Evolutionary conservation across 2,329 filamentous ascomycete genomes (phyloP).

Genomic region (Colletotrichum sp.): DNA sequence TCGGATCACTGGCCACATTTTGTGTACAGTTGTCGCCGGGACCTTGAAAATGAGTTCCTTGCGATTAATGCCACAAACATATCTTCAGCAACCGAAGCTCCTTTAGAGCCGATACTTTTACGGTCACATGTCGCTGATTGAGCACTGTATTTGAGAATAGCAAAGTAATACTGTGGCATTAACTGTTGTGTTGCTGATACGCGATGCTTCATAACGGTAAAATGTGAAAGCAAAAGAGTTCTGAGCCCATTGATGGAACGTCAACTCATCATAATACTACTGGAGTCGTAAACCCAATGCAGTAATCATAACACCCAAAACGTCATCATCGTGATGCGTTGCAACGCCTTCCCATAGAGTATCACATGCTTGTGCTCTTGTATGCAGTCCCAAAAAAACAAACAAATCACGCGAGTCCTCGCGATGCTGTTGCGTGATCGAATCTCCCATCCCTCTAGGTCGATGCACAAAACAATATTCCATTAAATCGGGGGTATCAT

Average conservation of each 20-base stretch:
- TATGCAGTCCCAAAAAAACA: neutral
- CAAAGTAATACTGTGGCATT: neutral
- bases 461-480: neutral
- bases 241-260: neutral
- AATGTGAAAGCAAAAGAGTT: neutral
- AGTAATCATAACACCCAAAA: neutral
- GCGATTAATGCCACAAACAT: neutral
- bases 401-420: neutral
- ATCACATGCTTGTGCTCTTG: neutral
- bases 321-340: neutral
- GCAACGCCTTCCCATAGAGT: neutral
- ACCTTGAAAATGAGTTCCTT: too few species aligned
- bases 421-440: neutral
- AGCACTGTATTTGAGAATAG: neutral
- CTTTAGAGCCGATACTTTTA: accelerated
- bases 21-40: neutral
- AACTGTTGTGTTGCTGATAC: neutral
- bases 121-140: neutral
- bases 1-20: accelerated
- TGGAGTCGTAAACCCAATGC: neutral
- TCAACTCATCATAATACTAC: neutral
- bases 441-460: neutral
- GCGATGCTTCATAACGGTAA: neutral
- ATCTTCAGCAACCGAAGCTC: accelerated
- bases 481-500: neutral